Conservation (phyloP, 1,284 basidiomycete genomes). For the Bothia castanella region DNA sequence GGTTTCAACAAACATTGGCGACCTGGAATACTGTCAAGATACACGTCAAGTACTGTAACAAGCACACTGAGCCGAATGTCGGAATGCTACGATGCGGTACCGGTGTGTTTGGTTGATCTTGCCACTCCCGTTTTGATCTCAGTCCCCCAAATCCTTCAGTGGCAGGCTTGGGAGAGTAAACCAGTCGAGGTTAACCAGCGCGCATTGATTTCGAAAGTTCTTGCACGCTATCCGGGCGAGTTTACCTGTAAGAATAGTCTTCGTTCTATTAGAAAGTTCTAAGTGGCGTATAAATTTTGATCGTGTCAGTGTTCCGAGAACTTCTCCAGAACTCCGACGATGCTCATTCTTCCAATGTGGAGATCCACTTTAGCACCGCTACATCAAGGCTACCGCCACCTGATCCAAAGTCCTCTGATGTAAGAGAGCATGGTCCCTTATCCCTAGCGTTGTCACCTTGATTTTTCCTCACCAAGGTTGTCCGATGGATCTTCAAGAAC, state of each 20-base stretch:
- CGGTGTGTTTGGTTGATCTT: no score
- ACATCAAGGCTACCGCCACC: conserved; percentile 38
- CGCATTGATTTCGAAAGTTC: conserved; percentile 88
- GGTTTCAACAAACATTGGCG: no score
- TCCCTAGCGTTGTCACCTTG: not conserved
- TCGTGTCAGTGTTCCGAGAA: conserved; percentile 72
- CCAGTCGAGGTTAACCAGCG: conserved; percentile 90
- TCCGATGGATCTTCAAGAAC: conserved; percentile 82
- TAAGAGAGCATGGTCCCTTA: conserved; percentile 18
- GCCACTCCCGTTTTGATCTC: no score
- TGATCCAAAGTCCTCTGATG: conserved; percentile 58
- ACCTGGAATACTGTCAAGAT: no score
- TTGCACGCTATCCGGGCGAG: conserved; percentile 92
- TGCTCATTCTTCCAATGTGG: conserved; percentile 75
- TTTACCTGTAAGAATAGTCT: conserved; percentile 68
- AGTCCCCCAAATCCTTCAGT: no score
- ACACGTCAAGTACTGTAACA: no score
- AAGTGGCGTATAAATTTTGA: not conserved
- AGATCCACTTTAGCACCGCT: conserved; percentile 78
- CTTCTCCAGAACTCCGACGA: conserved; percentile 95
- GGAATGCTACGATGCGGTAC: no score
- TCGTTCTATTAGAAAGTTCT: not conserved
- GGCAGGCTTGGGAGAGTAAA: not conserved
- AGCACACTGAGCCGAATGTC: no score
- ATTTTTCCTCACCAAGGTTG: conserved; percentile 42